These are phyloP conservation scores for Phytophthora litchii DNA, from an alignment of 352 stramenopile genomes.

Conservation along the genomic window DNA sequence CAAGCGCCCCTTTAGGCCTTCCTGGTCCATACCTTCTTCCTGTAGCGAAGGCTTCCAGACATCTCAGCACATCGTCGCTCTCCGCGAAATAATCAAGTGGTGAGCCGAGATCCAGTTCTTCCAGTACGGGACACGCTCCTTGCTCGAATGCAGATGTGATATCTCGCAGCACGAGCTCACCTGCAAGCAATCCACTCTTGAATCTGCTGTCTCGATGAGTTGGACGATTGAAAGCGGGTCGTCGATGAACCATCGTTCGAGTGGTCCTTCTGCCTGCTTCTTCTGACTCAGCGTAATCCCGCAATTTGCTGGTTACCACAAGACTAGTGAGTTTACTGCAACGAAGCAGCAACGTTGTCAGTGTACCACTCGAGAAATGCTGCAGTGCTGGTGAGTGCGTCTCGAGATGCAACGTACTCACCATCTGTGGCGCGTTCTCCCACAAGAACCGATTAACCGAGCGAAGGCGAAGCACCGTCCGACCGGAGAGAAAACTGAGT, in stretches of 20 bases:
- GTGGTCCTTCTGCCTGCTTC: neutral
- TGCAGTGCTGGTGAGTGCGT: constrained; percentile 28
- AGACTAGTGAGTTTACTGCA: constrained; percentile 48
- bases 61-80: constrained; percentile 48
- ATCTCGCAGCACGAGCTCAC: constrained; percentile 29
- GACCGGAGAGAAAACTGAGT: constrained; percentile 55
- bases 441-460: constrained; percentile 55
- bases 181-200: constrained; percentile 15
- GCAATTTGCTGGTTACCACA: constrained; percentile 47
- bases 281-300: constrained; percentile 1
- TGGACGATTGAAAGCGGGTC: constrained; percentile 27
- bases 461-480: constrained; percentile 42
- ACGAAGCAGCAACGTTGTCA: constrained; percentile 38
- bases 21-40: constrained; percentile 1
- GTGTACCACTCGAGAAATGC: constrained; percentile 33
- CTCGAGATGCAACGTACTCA: constrained; percentile 52
- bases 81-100: constrained; percentile 68
- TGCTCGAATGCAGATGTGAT: constrained; percentile 35
- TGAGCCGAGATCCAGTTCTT: constrained; percentile 42
- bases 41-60: constrained; percentile 43
- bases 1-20: neutral
- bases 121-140: constrained; percentile 40
- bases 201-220: constrained; percentile 5
- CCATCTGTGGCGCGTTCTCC: constrained; percentile 41
- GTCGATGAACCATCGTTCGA: constrained; percentile 15